Conservation (phyloP, 306 rosid genomes). For the Ceratonia siliqua region DNA sequence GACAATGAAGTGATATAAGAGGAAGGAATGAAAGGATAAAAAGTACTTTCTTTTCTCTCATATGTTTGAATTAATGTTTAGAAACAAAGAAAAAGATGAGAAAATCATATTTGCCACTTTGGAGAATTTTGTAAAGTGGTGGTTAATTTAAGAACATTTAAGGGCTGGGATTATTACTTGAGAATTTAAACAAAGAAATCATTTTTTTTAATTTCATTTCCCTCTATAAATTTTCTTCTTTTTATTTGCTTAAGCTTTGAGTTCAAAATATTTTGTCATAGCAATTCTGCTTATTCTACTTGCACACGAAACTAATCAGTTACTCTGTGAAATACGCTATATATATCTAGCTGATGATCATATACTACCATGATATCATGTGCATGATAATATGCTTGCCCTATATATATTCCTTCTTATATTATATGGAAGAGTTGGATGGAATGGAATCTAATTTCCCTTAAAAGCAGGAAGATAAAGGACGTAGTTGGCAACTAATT, state of each 20-base stretch:
- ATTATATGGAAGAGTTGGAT: conserved; percentile 37
- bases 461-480: conserved; percentile 68
- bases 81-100: not conserved
- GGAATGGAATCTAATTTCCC: conserved; percentile 57
- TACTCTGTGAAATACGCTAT: conserved; percentile 2
- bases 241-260: not conserved
- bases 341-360: not conserved
- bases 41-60: not conserved
- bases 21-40: not conserved
- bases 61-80: not conserved
- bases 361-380: conserved; percentile 9
- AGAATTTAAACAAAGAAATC: no score
- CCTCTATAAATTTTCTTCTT: not conserved
- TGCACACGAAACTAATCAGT: not conserved
- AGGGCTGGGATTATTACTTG: not conserved
- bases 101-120: not conserved
- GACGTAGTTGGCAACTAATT: conserved; percentile 40
- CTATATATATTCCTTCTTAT: conserved; percentile 39
- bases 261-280: not conserved
- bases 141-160: not conserved
- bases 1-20: not conserved
- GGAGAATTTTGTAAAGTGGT: not conserved
- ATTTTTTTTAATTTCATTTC: not conserved
- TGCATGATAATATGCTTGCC: conserved; percentile 35
- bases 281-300: not conserved